Evolutionary conservation across 495 filamentous ascomycete genomes (phyloP).

Genomic region (Lophiotrema nucula): DNA sequence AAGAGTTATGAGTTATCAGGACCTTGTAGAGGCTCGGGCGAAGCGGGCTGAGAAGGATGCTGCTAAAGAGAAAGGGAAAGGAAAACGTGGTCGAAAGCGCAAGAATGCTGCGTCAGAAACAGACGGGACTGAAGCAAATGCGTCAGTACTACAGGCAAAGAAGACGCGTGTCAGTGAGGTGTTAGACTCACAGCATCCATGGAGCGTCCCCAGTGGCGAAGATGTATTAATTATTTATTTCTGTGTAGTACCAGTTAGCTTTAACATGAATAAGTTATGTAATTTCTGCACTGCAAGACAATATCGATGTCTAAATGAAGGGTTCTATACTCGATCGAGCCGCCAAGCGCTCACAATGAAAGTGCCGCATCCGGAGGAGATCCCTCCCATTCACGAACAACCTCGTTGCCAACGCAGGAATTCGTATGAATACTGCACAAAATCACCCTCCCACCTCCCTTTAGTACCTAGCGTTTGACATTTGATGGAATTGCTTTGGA

Average conservation of each 20-base stretch:
- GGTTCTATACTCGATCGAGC: too few relatives aligned
- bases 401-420: too few relatives aligned
- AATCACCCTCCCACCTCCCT: too few relatives aligned
- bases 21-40: not conserved
- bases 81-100: not conserved
- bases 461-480: too few relatives aligned
- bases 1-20: constrained; percentile 15
- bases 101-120: not conserved
- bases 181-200: not conserved
- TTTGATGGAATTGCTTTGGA: too few relatives aligned
- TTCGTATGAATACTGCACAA: too few relatives aligned
- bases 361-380: too few relatives aligned
- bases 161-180: not conserved
- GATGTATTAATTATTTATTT: not conserved
- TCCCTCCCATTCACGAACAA: too few relatives aligned
- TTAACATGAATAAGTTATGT: not conserved
- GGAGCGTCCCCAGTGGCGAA: not conserved
- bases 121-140: not conserved
- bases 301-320: too few relatives aligned
- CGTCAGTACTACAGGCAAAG: not conserved
- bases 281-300: not conserved
- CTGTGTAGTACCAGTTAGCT: not conserved
- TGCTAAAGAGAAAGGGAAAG: not conserved
- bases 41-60: not conserved
- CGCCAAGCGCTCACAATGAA: too few relatives aligned